Evolutionary conservation across 176 grass and related monocot species (phyloP).

Genomic region (Oryza officinalis): DNA sequence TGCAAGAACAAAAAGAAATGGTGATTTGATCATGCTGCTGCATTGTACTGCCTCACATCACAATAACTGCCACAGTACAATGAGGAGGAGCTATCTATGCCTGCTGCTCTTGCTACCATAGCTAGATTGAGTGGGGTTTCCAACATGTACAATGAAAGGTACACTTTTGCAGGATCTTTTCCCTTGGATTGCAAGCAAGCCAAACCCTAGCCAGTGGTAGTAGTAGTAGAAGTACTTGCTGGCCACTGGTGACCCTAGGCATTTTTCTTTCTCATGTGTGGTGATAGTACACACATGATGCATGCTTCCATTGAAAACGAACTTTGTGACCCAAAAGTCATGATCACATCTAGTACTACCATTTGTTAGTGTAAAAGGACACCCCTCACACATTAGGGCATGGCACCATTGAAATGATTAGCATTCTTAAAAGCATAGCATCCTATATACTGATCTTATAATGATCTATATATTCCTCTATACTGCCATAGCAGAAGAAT

Average conservation of each 20-base stretch:
- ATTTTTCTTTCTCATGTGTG: not conserved
- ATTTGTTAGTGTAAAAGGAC: conserved; percentile 37
- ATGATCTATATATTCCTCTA: not conserved
- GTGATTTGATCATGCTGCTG: not conserved
- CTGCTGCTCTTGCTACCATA: not conserved
- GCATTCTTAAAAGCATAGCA: conserved; percentile 44
- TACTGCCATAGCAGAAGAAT: not conserved
- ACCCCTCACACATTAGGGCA: conserved; percentile 19
- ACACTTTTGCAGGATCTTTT: conserved; percentile 23
- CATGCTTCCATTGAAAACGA: conserved; percentile 1
- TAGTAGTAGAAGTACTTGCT: not conserved
- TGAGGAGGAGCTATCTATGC: not conserved
- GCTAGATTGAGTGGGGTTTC: conserved; percentile 51
- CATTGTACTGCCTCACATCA: conserved; percentile 17
- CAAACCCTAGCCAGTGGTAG: not conserved
- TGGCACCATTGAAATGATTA: conserved; percentile 39
- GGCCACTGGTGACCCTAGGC: not conserved
- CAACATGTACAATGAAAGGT: conserved; percentile 30
- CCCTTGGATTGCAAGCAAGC: conserved; percentile 46
- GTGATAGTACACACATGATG: conserved; percentile 3
- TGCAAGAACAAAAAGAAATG: not conserved
- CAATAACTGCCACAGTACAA: conserved; percentile 33
- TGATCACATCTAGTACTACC: conserved; percentile 27
- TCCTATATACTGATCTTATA: conserved; percentile 22
- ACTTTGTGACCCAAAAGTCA: conserved; percentile 22